Base-by-base conservation (phyloP, 495 filamentous ascomycete genomes). In the Daldinia grandis region DNA sequence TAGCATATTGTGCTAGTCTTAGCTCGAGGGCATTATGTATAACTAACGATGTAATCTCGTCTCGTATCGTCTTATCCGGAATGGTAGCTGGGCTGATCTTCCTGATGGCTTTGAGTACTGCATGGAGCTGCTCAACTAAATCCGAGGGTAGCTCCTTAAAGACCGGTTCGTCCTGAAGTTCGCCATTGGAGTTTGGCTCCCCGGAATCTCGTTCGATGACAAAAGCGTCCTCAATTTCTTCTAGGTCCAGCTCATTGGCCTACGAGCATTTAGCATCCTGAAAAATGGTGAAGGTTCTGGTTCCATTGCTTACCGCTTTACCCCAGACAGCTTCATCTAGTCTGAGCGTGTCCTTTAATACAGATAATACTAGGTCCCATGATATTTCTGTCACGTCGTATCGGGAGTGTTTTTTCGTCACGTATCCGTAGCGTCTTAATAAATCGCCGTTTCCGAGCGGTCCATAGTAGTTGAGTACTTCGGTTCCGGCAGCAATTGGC, bases 401-500 rank as follows among this genome's bases (percentile, higher is more conserved):
- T 30, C 85, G 78, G 15, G 87, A 81, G 71, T 97, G 95, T 60
- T 89, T 88, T 30, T 84, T 78, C 1, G 93, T 96, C 12, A 95
- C 88, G 70, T 97, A 98, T 6, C 95, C 95, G 72, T 97, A 98
- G 25, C 95, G 84, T 19, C 95, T 86, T 19, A 98, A 86, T 19
- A 98, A 80, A 76, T 98, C 94, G 0, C 90, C 87, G 28, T 89
- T 90, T 2, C 93, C 90, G 24, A 97, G 86, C 33, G 92, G 88
- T 7, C 94, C 95, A 75, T 97, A 97, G 76, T 97, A 94, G 69
- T 97, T 97, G 72, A 97, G 88, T 19, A 97, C 88, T 74, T 97
- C 92, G 58, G 92, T 88, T n/a, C 90, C 91, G 5, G 84, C 82
- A 8, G 73, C 73, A 69, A 98, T 92, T 0, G 85, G 75, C 55